Conservation (phyloP, 768 basidiomycete genomes). For the Pleurotus eryngii region DNA sequence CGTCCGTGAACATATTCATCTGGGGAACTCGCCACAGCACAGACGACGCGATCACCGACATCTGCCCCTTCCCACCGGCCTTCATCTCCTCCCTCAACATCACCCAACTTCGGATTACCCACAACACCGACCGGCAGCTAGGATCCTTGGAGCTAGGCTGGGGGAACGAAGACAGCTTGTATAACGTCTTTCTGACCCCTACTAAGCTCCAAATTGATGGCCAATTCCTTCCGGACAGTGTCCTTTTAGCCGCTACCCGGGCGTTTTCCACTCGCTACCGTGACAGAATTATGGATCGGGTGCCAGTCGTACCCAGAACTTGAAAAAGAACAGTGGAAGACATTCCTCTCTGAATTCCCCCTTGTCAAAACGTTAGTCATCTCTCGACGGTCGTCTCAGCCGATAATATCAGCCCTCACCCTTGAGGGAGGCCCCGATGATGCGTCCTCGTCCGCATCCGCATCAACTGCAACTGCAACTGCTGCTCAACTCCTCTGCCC, state of each 20-base stretch:
- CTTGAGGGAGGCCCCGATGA: neutral
- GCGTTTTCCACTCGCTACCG: neutral
- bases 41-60: neutral
- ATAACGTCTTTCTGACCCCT: conserved; percentile 3
- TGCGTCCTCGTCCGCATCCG: neutral
- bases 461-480: neutral
- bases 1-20: neutral
- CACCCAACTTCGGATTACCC: conserved; percentile 4
- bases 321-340: neutral
- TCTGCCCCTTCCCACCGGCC: conserved; percentile 2
- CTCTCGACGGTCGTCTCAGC: conserved; percentile 1
- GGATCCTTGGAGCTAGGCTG: conserved; percentile 4
- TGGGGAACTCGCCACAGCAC: neutral
- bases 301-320: conserved; percentile 1
- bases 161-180: conserved; percentile 3
- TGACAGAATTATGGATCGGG: conserved; percentile 3
- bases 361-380: neutral
- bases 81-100: conserved; percentile 5
- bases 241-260: neutral
- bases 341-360: neutral
- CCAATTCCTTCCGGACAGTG: neutral
- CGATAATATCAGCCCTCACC: conserved; percentile 3
- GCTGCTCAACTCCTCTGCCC: neutral
- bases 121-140: conserved; percentile 2
- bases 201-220: conserved; percentile 2